Base-by-base conservation (phyloP, 768 basidiomycete genomes). In the Collybia mongolica region DNA sequence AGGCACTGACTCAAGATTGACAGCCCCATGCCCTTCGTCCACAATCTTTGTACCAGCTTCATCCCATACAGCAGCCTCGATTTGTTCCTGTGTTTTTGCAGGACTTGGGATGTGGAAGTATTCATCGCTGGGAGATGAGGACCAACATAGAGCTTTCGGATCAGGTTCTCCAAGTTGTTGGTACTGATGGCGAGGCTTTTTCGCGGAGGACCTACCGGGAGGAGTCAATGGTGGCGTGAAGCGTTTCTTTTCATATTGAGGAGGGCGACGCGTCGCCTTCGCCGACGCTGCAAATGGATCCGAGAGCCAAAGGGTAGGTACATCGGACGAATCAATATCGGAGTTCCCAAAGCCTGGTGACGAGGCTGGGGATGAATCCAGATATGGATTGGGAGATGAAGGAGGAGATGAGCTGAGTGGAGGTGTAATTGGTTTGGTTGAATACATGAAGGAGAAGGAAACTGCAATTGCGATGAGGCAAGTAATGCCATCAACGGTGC, bases 241-340 rank as follows among this genome's bases (percentile, higher is more conserved):
- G 22, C 48, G 60, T 50, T 55, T 66, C 44, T 71, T 74, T 59
- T 83, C 79, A 41, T 80, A 78, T 11, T 71, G 57, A 2, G 74
- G 75, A 22, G 69, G 75, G 3, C 58, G 58, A 57, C 72, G 72
- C 23, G 57, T 67, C 3, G 76, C 72, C 48, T 79, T 80, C 3
- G 76, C 75, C 1, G 83, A 82, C 0, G 75, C 86, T 11, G 86
- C 81, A 46, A 83, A 80, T 0, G 84, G 84, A 56, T 87, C 64
- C 52, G 23, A 52, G 54, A 52, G 60, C 40, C 24, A 52, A 50
- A 55, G 53, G 37, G 49, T 18, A 9, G 54, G 54, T 22, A 46
- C 41, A 23, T 54, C 52, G n/a, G 46, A 44, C 44, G 53, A 56
- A 12, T 59, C 52, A 43, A 51, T 48, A 12, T 56, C 23, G 22